These are phyloP conservation scores for Sungouiella thailandica DNA, from an alignment of 805 yeast genomes.

Conservation along the genomic window DNA sequence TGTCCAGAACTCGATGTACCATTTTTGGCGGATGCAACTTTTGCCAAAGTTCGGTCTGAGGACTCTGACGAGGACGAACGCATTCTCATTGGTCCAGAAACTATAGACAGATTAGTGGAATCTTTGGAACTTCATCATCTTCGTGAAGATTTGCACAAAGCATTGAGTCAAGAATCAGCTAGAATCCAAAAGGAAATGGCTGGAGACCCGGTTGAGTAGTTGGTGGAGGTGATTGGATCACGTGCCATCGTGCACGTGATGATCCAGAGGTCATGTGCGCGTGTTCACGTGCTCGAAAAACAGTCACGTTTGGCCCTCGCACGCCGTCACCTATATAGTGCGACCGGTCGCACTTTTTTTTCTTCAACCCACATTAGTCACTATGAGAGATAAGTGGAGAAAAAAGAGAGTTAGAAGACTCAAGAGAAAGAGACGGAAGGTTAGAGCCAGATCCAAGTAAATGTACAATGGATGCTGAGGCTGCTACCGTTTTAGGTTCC, in stretches of 20 bases:
- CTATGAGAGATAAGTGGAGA: slow-evolving; percentile 98
- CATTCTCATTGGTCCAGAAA: slow-evolving; percentile 41
- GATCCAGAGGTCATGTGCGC: too few relatives aligned
- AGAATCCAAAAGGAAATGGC: slow-evolving; percentile 15
- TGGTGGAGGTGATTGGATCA: not conserved
- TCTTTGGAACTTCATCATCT: slow-evolving; percentile 42
- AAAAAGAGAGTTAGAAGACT: slow-evolving; percentile 99
- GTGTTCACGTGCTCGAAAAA: slow-evolving; percentile 11
- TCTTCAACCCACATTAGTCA: slow-evolving; percentile 23
- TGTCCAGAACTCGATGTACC: slow-evolving; percentile 13
- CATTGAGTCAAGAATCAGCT: slow-evolving; percentile 49
- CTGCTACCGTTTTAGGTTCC: slow-evolving; percentile 12
- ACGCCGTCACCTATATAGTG: slow-evolving; percentile 20
- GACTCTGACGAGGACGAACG: slow-evolving; percentile 22
- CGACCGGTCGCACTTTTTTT: slow-evolving; percentile 17
- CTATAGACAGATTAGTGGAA: slow-evolving; percentile 42
- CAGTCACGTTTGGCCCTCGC: slow-evolving; percentile 15
- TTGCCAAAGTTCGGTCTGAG: not conserved
- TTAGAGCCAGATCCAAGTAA: slow-evolving; percentile 99
- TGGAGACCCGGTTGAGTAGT: not conserved
- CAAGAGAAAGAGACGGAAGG: slow-evolving; percentile 99
- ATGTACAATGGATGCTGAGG: too few relatives aligned
- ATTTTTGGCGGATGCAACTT: slow-evolving; percentile 4
- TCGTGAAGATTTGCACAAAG: slow-evolving; percentile 42
- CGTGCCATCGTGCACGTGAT: slow-evolving; percentile 1